Evolutionary conservation across 768 basidiomycete genomes (phyloP).

Genomic region (Zangia roseola): DNA sequence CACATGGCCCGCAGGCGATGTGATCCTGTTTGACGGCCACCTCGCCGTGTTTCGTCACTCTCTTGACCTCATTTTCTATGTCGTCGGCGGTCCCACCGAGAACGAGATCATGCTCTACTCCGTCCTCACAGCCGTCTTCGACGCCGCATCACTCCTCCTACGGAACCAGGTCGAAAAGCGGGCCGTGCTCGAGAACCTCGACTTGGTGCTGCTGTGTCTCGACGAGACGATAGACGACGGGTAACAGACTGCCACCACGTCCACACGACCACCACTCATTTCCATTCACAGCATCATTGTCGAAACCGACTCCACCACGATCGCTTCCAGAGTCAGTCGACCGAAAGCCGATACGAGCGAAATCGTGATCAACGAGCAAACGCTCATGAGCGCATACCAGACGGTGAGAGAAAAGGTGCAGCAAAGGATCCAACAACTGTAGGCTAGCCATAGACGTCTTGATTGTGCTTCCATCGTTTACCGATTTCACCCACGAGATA

Average conservation of each 20-base stretch:
- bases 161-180: slow-evolving; percentile 95
- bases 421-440: slow-evolving; percentile 78
- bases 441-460: slow-evolving; percentile 29
- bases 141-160: slow-evolving; percentile 82
- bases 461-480: slow-evolving; percentile 15
- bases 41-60: slow-evolving; percentile 94
- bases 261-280: slow-evolving; percentile 7
- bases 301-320: slow-evolving; percentile 94
- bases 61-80: slow-evolving; percentile 92
- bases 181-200: slow-evolving; percentile 90
- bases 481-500: too few relatives aligned
- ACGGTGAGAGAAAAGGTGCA: slow-evolving; percentile 84
- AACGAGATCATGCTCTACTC: slow-evolving; percentile 95
- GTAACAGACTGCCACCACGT: slow-evolving; percentile 45
- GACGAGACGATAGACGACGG: slow-evolving; percentile 99
- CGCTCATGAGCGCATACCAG: slow-evolving; percentile 89
- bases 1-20: slow-evolving; percentile 62
- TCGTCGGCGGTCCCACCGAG: slow-evolving; percentile 82
- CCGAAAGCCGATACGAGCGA: slow-evolving; percentile 93
- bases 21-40: slow-evolving; percentile 86
- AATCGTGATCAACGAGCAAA: slow-evolving; percentile 98
- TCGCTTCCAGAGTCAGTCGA: slow-evolving; percentile 90
- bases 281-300: slow-evolving; percentile 75
- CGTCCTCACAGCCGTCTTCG: slow-evolving; percentile 81
- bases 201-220: slow-evolving; percentile 85